Evolutionary conservation across 1,139 yeast species (phyloP).

Genomic region (Starmera stellimalicola): DNA sequence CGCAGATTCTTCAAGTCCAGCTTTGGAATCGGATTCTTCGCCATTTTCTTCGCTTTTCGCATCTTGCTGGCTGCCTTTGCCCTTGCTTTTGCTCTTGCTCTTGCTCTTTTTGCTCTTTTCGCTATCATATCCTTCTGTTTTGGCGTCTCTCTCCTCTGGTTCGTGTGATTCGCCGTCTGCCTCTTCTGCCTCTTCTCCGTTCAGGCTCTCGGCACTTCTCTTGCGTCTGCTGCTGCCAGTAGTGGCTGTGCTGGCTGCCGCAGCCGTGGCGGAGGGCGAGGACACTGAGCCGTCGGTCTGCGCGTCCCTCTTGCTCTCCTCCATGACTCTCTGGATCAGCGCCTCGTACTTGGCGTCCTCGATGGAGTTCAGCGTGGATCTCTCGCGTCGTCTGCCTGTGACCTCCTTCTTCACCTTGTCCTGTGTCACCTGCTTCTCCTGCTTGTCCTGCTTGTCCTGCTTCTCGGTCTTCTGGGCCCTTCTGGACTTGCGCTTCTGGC

Average conservation of each 20-base stretch:
- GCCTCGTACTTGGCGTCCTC: conserved; percentile 30
- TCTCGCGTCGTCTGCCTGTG: conserved; percentile 10
- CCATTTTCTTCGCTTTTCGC: too few relatives aligned
- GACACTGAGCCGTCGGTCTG: background rate
- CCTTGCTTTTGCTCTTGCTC: conserved; percentile 5
- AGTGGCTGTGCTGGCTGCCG: background rate
- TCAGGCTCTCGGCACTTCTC: conserved; percentile 19
- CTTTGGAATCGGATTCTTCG: too few relatives aligned
- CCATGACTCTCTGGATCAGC: conserved; percentile 27
- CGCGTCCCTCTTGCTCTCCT: conserved; percentile 25
- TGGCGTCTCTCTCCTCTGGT: conserved; percentile 3
- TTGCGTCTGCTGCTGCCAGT: conserved; percentile 3
- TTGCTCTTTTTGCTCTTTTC: conserved; percentile 4
- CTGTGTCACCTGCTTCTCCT: conserved; percentile 5
- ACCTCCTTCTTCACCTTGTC: conserved; percentile 9
- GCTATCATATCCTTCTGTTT: conserved; percentile 6
- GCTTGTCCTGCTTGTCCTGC: background rate
- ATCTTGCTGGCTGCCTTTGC: too few relatives aligned
- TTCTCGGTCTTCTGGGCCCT: conserved; percentile 5
- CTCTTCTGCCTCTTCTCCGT: conserved; percentile 13
- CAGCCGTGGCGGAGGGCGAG: background rate
- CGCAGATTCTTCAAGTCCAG: too few relatives aligned
- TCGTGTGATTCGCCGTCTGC: conserved; percentile 10
- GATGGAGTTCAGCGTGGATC: conserved; percentile 26
- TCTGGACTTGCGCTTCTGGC: conserved; percentile 13